A percentile compares a stretch with the other conserved stretches of the same genome.
Evolutionary conservation across 2,329 filamentous ascomycete genomes (phyloP).

Genomic region (Lachnellula subtilissima): DNA sequence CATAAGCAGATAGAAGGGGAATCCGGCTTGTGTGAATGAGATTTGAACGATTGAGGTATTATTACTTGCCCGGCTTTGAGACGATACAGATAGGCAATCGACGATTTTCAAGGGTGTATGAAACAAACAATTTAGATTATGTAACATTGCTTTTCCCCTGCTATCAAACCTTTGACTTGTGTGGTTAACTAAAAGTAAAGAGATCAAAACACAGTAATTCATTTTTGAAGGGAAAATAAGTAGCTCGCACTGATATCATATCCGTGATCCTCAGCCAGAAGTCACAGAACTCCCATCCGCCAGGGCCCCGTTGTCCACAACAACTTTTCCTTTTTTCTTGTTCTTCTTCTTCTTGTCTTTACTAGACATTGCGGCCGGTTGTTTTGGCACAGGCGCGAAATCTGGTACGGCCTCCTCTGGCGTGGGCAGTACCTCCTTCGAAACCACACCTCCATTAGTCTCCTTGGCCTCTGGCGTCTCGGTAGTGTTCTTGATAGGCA

Average conservation of each 20-base stretch:
- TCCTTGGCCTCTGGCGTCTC: background rate
- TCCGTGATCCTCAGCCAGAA: background rate
- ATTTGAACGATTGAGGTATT: no score
- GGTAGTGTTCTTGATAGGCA: background rate
- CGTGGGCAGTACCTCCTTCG: background rate
- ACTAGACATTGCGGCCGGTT: background rate
- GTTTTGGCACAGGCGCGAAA: background rate
- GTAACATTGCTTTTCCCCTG: no score
- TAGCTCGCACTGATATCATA: background rate
- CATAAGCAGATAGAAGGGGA: no score
- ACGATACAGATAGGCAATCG: no score
- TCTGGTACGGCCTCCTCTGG: background rate
- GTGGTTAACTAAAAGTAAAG: no score
- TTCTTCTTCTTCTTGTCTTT: background rate
- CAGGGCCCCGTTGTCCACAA: background rate
- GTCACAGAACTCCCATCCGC: background rate
- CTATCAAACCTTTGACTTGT: no score
- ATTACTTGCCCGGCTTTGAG: no score
- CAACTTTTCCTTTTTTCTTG: background rate
- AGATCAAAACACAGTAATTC: no score
- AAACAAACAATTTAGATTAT: no score
- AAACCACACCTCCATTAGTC: background rate
- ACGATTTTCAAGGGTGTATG: no score
- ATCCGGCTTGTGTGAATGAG: no score
- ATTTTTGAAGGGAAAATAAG: background rate